Evolutionary conservation across 495 filamentous ascomycete species (phyloP), one percentile per base, ranked within the genome.

Genomic region (Diplogelasinospora grovesii): DNA sequence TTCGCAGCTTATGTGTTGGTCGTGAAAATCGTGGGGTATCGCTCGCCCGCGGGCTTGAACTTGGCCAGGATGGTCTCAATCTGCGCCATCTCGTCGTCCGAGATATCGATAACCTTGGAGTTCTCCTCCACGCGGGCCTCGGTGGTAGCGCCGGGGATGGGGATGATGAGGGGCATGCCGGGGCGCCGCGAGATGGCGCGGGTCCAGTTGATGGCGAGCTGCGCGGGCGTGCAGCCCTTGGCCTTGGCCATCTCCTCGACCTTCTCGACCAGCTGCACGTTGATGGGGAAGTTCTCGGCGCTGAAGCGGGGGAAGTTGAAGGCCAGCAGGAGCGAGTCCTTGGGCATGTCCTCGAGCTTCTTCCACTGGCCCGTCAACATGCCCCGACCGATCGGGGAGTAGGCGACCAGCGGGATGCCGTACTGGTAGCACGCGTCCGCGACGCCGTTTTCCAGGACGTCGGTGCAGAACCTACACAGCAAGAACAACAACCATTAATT

Each of bases 191-290:
- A 72, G 39, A 80, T 54, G 3, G 63, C 36, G 22, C 45, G 60
- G 3, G 82, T 66, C 88, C 89, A 96, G 15, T 65, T 74, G 39
- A 95, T 65, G 8, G 86, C 89, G 23, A 95, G 64, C 66, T 96
- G 88, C 2, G 77, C 77, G 0, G 82, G 69, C 8, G 82, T 85
- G 48, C 75, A 76, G 10, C 77, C 77, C 68, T 90, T 94, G 46
- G 69, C 63, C 45, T 64, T 51, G 5, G 89, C 86, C 37, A 95
- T 49, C 31, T 69, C 69, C 46, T 80, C 69, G 22, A 95, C 63
- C 45, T 80, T 73, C 3, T 69, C 50, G 23, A 83, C 78, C 8
- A 95, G 74, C 59, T 81, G 67, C 11, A 89, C 43, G 63, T 95
- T 95, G 43, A 77, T 66, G 38, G 76, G 66, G 56, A 92, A 85